Evolutionary conservation across 1,139 yeast species (phyloP).

Genomic region (Suhomyces chickasaworum): DNA sequence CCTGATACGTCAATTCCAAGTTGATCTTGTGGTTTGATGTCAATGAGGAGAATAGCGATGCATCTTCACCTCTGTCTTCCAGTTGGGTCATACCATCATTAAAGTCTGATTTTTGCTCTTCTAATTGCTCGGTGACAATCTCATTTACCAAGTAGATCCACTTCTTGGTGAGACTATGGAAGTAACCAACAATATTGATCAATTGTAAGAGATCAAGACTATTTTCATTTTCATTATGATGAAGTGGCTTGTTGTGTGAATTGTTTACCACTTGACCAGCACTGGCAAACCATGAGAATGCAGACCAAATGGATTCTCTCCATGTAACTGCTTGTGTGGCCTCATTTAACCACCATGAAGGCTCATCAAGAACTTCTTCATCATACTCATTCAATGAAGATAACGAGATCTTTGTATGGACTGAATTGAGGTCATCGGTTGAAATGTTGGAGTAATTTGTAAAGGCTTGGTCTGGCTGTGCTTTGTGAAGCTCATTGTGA

Average conservation of each 20-base stretch:
- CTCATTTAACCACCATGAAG: constrained; percentile 47
- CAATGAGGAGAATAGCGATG: constrained; percentile 12
- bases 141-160: constrained; percentile 45
- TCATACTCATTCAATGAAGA: constrained; percentile 10
- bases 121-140: constrained; percentile 35
- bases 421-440: constrained; percentile 25
- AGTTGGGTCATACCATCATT: not conserved
- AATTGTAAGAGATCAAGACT: constrained; percentile 20
- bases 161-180: constrained; percentile 54
- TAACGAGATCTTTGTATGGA: constrained; percentile 23
- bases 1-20: constrained; percentile 53
- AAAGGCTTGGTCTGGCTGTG: constrained; percentile 4
- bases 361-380: constrained; percentile 29
- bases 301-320: constrained; percentile 68
- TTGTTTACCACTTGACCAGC: constrained; percentile 60
- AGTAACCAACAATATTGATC: constrained; percentile 53
- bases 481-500: constrained; percentile 29
- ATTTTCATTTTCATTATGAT: constrained; percentile 5
- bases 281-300: constrained; percentile 82
- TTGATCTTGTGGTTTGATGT: constrained; percentile 19
- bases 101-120: constrained; percentile 14
- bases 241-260: constrained; percentile 6
- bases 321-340: constrained; percentile 60
- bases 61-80: constrained; percentile 8
- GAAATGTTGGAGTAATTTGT: constrained; percentile 19